A percentile compares a stretch with the other conserved stretches of the same genome.
Conservation (phyloP, 1,284 basidiomycete genomes). For the Vanrija humicola region DNA sequence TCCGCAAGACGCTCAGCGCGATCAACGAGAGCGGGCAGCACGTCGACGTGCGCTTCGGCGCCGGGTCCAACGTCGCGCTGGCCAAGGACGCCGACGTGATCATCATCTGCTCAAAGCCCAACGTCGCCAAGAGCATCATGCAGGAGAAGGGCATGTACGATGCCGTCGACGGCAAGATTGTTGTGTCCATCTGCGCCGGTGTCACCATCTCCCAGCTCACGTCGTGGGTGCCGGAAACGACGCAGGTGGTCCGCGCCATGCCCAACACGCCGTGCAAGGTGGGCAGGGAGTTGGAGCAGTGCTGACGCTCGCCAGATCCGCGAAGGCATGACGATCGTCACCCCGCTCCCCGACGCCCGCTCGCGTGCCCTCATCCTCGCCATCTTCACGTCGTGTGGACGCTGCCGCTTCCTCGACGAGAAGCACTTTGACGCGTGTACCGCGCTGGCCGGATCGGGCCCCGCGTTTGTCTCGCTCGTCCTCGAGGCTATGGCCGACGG, state of each 20-base stretch:
- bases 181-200: slow-evolving; percentile 95
- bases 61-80: slow-evolving; percentile 64
- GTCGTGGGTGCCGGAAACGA: slow-evolving; percentile 68
- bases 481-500: slow-evolving; percentile 99
- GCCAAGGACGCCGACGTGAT: slow-evolving; percentile 76
- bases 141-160: slow-evolving; percentile 74
- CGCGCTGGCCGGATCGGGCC: slow-evolving; percentile 90
- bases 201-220: slow-evolving; percentile 80
- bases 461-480: slow-evolving; percentile 94
- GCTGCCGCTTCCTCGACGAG: slow-evolving; percentile 89
- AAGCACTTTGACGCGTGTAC: slow-evolving; percentile 99
- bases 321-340: slow-evolving; percentile 93
- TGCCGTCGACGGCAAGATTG: slow-evolving; percentile 80
- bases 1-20: slow-evolving; percentile 61
- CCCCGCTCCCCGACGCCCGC: slow-evolving; percentile 48
- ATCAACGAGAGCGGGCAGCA: slow-evolving; percentile 56
- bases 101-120: slow-evolving; percentile 89
- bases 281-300: slow-evolving; percentile 21
- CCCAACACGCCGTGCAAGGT: slow-evolving; percentile 98
- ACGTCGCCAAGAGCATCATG: slow-evolving; percentile 75
- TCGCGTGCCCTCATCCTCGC: slow-evolving; percentile 77
- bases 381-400: slow-evolving; percentile 92
- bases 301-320: slow-evolving; percentile 63
- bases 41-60: slow-evolving; percentile 65
- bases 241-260: slow-evolving; percentile 91